phyloP scores from a whole-genome alignment of 768 basidiomycete genomes.

The Candolleomyces eurysporus region DNA sequence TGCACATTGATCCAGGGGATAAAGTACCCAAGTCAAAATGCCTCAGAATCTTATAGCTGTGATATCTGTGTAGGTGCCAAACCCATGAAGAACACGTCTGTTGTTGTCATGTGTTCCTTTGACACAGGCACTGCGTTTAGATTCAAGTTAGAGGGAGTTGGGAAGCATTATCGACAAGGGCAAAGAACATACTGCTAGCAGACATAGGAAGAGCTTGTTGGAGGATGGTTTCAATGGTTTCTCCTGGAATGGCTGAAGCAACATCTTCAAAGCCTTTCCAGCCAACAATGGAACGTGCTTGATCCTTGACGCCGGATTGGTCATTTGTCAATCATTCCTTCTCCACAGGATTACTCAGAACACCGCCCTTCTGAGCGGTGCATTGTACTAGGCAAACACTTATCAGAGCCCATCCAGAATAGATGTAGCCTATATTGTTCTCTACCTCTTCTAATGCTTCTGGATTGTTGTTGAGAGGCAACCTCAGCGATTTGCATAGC shows the following conservation, averaged over 20 bases:
- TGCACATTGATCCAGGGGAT: too few species aligned
- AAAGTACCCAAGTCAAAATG: too few species aligned
- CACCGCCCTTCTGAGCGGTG: constrained; percentile 85
- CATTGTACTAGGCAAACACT: constrained; percentile 91
- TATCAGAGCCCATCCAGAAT: constrained; percentile 97
- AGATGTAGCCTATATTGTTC: constrained; percentile 94
- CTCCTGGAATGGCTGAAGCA: constrained; percentile 79
- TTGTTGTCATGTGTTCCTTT: constrained; percentile 66
- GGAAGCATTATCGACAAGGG: neutral
- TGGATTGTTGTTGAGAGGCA: constrained; percentile 86
- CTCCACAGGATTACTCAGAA: constrained; percentile 76
- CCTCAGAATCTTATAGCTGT: constrained; percentile 88
- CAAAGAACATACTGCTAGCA: constrained; percentile 28
- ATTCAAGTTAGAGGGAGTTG: neutral
- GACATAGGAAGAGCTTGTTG: constrained; percentile 26
- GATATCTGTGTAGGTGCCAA: constrained; percentile 96
- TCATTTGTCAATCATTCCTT: constrained; percentile 44
- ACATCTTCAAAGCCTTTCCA: constrained; percentile 99
- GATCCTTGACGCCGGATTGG: constrained; percentile 49
- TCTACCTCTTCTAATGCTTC: constrained; percentile 80
- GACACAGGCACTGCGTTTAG: constrained; percentile 12
- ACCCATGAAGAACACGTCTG: constrained; percentile 94
- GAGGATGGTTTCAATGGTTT: constrained; percentile 77
- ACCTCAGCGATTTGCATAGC: constrained; percentile 79
- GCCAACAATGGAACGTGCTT: constrained; percentile 89